Percentiles rank a stretch among this genome's conserved stretches.
Conservation (phyloP, 2,329 filamentous ascomycete species). For the Plectosphaerella sp. region DNA sequence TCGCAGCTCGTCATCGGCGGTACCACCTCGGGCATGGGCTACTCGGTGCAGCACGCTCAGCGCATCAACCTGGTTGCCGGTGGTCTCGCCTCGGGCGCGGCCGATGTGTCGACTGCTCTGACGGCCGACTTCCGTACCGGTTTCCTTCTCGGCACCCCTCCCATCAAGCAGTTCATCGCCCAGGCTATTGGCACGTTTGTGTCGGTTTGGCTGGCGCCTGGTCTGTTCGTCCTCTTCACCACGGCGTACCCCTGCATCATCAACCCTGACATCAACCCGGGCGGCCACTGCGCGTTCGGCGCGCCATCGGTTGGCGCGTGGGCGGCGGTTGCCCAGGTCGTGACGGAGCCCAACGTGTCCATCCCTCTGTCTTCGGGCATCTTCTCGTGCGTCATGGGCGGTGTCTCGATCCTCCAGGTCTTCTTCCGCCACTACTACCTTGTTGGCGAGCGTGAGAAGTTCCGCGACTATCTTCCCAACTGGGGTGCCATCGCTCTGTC, state of each 20-base stretch:
- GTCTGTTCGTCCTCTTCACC: slow-evolving; percentile 57
- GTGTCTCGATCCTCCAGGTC: slow-evolving; percentile 46
- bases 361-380: slow-evolving; percentile 53
- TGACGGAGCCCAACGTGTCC: slow-evolving; percentile 50
- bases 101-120: slow-evolving; percentile 42
- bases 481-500: slow-evolving; percentile 57
- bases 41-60: slow-evolving; percentile 43
- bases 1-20: slow-evolving; percentile 60
- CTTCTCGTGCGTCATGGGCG: slow-evolving; percentile 51
- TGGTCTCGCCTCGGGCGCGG: slow-evolving; percentile 38
- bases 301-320: slow-evolving; percentile 57
- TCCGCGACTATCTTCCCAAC: slow-evolving; percentile 53
- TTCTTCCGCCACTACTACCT: slow-evolving; percentile 51
- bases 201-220: slow-evolving; percentile 55
- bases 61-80: slow-evolving; percentile 56
- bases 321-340: slow-evolving; percentile 55
- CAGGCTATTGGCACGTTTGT: slow-evolving; percentile 54
- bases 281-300: slow-evolving; percentile 43
- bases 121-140: slow-evolving; percentile 57
- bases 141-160: slow-evolving; percentile 55
- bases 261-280: slow-evolving; percentile 28
- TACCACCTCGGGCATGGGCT: slow-evolving; percentile 47
- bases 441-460: slow-evolving; percentile 47
- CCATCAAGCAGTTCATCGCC: slow-evolving; percentile 55
- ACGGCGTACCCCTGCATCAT: slow-evolving; percentile 60